phyloP scores from a whole-genome alignment of 2,329 filamentous ascomycete genomes.

The Calonectria multiphialidica region DNA sequence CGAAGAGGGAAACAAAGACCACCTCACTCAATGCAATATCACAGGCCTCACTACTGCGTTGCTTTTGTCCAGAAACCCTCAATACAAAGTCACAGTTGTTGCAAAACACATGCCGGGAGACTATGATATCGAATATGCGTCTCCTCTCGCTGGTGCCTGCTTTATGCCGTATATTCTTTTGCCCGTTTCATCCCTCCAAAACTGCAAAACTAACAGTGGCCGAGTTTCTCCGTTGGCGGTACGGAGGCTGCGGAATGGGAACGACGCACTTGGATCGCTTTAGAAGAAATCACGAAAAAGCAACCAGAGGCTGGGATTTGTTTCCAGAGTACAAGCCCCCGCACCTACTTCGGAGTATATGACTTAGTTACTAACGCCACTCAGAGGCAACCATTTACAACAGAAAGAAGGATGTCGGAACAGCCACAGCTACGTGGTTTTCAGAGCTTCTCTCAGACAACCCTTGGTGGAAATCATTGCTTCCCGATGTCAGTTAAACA shows the following conservation, averaged over 20 bases:
- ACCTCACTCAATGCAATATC: neutral
- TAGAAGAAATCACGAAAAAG: constrained; percentile 11
- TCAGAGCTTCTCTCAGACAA: constrained; percentile 20
- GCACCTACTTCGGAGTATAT: neutral
- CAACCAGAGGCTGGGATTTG: constrained; percentile 17
- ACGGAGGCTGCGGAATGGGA: constrained; percentile 22
- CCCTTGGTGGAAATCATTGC: constrained; percentile 24
- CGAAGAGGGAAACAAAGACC: neutral
- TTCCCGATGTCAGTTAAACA: constrained; percentile 11
- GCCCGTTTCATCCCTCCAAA: neutral
- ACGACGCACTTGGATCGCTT: constrained; percentile 15
- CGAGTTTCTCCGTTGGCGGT: constrained; percentile 1
- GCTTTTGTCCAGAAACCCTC: constrained; percentile 16
- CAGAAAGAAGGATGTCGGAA: constrained; percentile 23
- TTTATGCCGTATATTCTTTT: constrained; percentile 11
- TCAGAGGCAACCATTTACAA: constrained; percentile 20
- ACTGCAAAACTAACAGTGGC: neutral
- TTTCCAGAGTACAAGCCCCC: constrained; percentile 10
- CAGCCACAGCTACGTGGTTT: constrained; percentile 23
- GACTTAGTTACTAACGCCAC: neutral
- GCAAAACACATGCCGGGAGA: constrained; percentile 25
- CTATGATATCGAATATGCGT: constrained; percentile 23
- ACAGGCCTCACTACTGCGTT: constrained; percentile 18
- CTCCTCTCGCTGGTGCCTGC: constrained; percentile 16
- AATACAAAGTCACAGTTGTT: constrained; percentile 14